Evolutionary conservation across 2,329 filamentous ascomycete species (phyloP).

Genomic region (Microcera coccophila): DNA sequence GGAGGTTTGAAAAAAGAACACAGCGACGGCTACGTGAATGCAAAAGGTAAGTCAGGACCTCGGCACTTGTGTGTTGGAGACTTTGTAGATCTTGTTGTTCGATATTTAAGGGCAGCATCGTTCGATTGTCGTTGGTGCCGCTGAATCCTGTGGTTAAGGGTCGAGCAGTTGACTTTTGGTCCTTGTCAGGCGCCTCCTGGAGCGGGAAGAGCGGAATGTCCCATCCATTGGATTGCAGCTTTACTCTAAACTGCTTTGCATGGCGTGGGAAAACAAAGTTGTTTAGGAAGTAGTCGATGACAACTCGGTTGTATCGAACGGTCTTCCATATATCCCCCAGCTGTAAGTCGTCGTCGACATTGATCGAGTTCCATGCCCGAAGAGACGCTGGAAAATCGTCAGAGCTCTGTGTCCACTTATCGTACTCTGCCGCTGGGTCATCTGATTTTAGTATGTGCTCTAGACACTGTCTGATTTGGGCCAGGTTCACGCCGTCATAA

Average conservation of each 20-base stretch:
- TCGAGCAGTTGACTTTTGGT: slow-evolving; percentile 29
- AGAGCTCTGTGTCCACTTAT: slow-evolving; percentile 47
- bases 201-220: slow-evolving; percentile 43
- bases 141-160: slow-evolving; percentile 62
- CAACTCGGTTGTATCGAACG: slow-evolving; percentile 32
- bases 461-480: slow-evolving; percentile 48
- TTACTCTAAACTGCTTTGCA: slow-evolving; percentile 59
- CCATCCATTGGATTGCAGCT: slow-evolving; percentile 64
- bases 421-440: slow-evolving; percentile 55
- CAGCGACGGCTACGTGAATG: slow-evolving; percentile 40
- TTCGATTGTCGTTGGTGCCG: slow-evolving; percentile 64
- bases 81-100: slow-evolving; percentile 55
- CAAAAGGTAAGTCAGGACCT: slow-evolving; percentile 58
- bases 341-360: slow-evolving; percentile 54
- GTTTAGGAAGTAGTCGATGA: slow-evolving; percentile 59
- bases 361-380: slow-evolving; percentile 53
- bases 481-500: slow-evolving; percentile 47
- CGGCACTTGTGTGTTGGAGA: slow-evolving; percentile 58
- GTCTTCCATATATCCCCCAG: slow-evolving; percentile 47
- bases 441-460: slow-evolving; percentile 51
- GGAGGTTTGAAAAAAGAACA: slow-evolving; percentile 8
- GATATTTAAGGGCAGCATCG: slow-evolving; percentile 58
- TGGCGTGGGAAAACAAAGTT: slow-evolving; percentile 61
- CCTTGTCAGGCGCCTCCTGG: neutral
- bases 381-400: slow-evolving; percentile 43